Conservation (phyloP, 179 eudicot species). For the Drosera spatulata region DNA sequence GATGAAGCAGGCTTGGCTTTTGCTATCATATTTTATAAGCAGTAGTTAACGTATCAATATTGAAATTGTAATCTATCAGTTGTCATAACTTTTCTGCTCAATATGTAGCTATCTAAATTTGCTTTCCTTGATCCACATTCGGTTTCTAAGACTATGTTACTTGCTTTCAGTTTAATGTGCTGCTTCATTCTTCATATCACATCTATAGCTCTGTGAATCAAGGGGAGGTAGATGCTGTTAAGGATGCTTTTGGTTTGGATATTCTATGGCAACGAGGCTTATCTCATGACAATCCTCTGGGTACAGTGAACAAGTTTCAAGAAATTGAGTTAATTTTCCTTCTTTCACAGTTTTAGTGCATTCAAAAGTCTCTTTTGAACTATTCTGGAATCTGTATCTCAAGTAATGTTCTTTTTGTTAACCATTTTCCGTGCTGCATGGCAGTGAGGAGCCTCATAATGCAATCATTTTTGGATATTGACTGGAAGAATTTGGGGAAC, state of each 20-base stretch:
- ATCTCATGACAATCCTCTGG: slow-evolving; percentile 86
- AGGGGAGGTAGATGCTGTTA: slow-evolving; percentile 29
- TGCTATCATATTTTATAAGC: no score
- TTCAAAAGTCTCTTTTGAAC: no score
- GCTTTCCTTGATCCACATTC: no score
- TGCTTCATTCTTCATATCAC: slow-evolving; percentile 39
- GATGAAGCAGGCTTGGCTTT: no score
- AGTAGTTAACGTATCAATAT: no score
- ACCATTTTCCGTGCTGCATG: slow-evolving; percentile 7
- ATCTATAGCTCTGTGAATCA: slow-evolving; percentile 16
- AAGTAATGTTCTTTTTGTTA: not conserved
- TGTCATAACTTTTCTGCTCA: not conserved
- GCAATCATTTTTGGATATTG: slow-evolving; percentile 86
- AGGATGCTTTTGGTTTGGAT: slow-evolving; percentile 43
- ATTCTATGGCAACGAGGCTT: slow-evolving; percentile 93
- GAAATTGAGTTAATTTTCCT: not conserved
- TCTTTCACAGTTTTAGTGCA: no score
- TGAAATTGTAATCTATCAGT: no score
- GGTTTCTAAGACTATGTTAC: slow-evolving; percentile 2
- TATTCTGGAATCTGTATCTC: no score
- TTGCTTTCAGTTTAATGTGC: slow-evolving; percentile 50
- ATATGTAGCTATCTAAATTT: no score
- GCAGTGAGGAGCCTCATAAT: slow-evolving; percentile 89
- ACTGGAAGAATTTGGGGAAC: slow-evolving; percentile 59
- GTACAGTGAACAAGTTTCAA: slow-evolving; percentile 17